Evolutionary conservation across 2,329 filamentous ascomycete species (phyloP).

Genomic region (Harringtonia aguacate): DNA sequence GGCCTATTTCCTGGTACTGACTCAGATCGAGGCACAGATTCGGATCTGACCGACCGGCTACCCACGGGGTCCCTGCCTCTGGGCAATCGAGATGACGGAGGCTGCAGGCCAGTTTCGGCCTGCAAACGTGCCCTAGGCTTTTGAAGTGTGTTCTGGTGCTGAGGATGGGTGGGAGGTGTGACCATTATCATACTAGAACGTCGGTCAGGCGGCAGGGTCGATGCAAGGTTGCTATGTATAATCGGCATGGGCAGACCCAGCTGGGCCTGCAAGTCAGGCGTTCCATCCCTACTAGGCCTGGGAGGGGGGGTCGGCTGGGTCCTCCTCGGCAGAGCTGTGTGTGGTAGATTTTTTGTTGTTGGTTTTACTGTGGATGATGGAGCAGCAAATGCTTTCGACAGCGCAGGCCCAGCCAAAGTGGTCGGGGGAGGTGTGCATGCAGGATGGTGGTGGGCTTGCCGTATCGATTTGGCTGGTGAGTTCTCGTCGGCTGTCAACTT

Average conservation of each 20-base stretch:
- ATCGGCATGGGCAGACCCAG: slow-evolving; percentile 39
- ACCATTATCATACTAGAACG: slow-evolving; percentile 27
- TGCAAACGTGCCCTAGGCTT: too few relatives aligned
- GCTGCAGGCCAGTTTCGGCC: too few relatives aligned
- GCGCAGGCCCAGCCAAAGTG: too few relatives aligned
- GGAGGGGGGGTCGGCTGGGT: slow-evolving; percentile 23
- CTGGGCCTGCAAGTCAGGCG: slow-evolving; percentile 49
- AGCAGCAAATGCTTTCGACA: too few relatives aligned
- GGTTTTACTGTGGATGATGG: too few relatives aligned
- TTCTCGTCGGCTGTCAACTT: slow-evolving; percentile 25
- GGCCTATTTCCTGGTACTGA: background rate
- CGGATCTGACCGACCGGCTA: too few relatives aligned
- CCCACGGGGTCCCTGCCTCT: too few relatives aligned
- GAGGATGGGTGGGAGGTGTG: background rate
- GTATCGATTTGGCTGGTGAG: slow-evolving; percentile 17
- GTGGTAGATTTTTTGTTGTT: background rate
- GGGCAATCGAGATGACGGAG: too few relatives aligned
- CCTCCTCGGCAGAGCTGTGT: too few relatives aligned
- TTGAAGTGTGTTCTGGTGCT: too few relatives aligned
- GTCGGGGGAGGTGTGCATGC: slow-evolving; percentile 6
- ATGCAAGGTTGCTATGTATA: slow-evolving; percentile 52
- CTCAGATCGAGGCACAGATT: too few relatives aligned
- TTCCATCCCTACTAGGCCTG: slow-evolving; percentile 59
- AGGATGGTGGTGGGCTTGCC: slow-evolving; percentile 4
- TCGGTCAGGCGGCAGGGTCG: slow-evolving; percentile 36